A percentile compares a stretch with the other conserved stretches of the same genome.
These are phyloP conservation scores for Boletellus ananiceps DNA, from an alignment of 768 basidiomycete genomes.

Conservation along the genomic window DNA sequence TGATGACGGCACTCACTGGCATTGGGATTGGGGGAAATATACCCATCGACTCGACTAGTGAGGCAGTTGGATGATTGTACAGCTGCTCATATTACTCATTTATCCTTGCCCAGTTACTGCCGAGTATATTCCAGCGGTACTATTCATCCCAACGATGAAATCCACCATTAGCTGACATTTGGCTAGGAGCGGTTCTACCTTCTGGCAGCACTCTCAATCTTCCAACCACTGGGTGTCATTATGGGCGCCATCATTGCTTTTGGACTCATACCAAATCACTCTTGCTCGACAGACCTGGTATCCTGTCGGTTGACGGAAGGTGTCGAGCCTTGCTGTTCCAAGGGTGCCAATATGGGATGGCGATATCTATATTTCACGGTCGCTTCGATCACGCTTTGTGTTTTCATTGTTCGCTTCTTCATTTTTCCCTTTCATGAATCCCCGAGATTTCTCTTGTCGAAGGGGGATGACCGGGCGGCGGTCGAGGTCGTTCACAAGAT, in stretches of 20 bases:
- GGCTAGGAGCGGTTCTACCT: constrained; percentile 13
- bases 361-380: constrained; percentile 12
- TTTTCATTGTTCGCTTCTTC: constrained; percentile 16
- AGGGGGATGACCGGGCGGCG: constrained; percentile 10
- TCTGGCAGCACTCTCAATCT: constrained; percentile 11
- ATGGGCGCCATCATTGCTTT: constrained; percentile 3
- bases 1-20: constrained; percentile 8
- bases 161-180: background rate
- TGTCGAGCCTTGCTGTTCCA: constrained; percentile 14
- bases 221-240: background rate
- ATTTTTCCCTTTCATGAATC: constrained; percentile 16
- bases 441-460: constrained; percentile 12
- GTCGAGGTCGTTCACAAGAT: constrained; percentile 15
- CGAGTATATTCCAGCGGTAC: constrained; percentile 15
- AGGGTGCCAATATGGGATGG: constrained; percentile 17
- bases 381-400: constrained; percentile 6
- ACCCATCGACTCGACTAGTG: constrained; percentile 16
- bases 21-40: constrained; percentile 14
- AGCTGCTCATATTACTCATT: background rate
- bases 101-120: constrained; percentile 1
- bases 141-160: too few relatives aligned
- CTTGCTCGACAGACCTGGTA: constrained; percentile 7
- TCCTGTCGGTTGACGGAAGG: constrained; percentile 14
- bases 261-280: constrained; percentile 11
- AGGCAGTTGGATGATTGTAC: background rate